Evolutionary conservation across 345 rosid genomes (phyloP).

Genomic region (Combretum micranthum): DNA sequence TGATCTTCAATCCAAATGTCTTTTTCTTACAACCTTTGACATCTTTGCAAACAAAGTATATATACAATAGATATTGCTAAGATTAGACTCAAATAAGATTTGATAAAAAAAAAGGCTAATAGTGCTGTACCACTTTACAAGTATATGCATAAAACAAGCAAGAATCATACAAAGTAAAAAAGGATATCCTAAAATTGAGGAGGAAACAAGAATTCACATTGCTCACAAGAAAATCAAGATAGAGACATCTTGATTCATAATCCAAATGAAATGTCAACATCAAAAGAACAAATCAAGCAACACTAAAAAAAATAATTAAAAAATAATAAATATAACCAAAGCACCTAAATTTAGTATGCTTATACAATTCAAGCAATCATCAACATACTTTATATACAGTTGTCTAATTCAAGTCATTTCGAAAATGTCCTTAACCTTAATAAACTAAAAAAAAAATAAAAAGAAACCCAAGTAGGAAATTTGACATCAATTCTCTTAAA

Average conservation of each 20-base stretch:
- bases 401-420: neutral
- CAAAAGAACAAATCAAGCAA: constrained; percentile 4
- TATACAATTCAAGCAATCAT: constrained; percentile 11
- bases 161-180: too few relatives aligned
- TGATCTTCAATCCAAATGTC: constrained; percentile 12
- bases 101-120: too few relatives aligned
- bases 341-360: constrained; percentile 7
- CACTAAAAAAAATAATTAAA: constrained; percentile 3
- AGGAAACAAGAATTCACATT: constrained; percentile 14
- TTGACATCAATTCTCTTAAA: too few relatives aligned
- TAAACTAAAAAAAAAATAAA: too few relatives aligned
- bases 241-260: constrained; percentile 12
- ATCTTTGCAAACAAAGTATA: too few relatives aligned
- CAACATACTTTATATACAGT: constrained; percentile 4
- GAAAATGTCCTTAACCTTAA: neutral
- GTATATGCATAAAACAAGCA: too few relatives aligned
- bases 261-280: constrained; percentile 5
- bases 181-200: constrained; percentile 12
- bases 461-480: too few relatives aligned
- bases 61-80: too few relatives aligned
- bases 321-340: constrained; percentile 3
- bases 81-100: too few relatives aligned
- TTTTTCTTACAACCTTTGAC: neutral
- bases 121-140: too few relatives aligned
- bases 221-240: constrained; percentile 19